Evolutionary conservation across 331 rosid genomes (phyloP).

Genomic region (Pyracantha coccinea): DNA sequence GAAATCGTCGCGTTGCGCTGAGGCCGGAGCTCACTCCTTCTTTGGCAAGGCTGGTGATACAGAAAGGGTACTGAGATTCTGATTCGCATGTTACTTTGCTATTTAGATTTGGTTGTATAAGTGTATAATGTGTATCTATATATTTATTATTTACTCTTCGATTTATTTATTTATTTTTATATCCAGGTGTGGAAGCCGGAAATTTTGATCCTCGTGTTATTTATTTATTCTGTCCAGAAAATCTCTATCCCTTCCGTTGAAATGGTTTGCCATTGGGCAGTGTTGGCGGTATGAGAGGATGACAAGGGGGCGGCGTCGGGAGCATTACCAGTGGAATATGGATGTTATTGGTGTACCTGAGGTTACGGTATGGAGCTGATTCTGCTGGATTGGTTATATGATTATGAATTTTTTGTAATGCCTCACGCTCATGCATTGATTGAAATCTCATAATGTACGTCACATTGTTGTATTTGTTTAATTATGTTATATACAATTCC

Average conservation of each 20-base stretch:
- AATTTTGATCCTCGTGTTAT: conserved; percentile 31
- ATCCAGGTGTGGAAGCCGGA: conserved; percentile 34
- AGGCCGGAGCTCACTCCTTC: conserved; percentile 99
- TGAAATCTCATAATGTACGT: not conserved
- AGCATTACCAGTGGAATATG: conserved; percentile 99
- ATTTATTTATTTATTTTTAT: conserved; percentile 32
- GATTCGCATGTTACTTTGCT: not conserved
- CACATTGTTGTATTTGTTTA: not conserved
- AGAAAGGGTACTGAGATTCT: conserved; percentile 66
- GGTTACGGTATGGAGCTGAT: conserved; percentile 54
- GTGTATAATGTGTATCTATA: not conserved
- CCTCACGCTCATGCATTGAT: not conserved
- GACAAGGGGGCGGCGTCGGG: conserved; percentile 98
- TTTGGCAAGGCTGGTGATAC: conserved; percentile 88
- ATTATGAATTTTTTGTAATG: not conserved
- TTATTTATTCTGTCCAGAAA: conserved; percentile 55
- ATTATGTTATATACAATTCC: not conserved
- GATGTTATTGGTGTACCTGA: conserved; percentile 90
- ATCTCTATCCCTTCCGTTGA: conserved; percentile 79
- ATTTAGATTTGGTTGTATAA: not conserved
- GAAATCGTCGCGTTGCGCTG: conserved; percentile 90
- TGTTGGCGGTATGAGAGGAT: conserved; percentile 99
- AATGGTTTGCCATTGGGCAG: conserved; percentile 95
- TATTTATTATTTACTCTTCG: conserved; percentile 13
- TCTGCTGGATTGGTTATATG: not conserved